Percentiles rank a stretch among this genome's conserved stretches.
Conservation (phyloP, 768 basidiomycete genomes). For the Tricholoma matsutake region DNA sequence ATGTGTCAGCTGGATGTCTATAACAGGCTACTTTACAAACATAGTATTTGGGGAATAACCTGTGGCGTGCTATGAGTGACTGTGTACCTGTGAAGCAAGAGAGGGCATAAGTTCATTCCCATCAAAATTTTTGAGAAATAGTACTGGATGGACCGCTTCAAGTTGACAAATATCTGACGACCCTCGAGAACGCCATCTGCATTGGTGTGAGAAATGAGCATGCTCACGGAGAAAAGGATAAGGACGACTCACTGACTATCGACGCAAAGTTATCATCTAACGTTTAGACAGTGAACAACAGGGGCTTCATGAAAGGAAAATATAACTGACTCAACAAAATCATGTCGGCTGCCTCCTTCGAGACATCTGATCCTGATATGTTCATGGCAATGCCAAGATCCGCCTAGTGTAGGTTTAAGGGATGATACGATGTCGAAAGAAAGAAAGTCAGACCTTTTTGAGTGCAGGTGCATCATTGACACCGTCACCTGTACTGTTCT, state of each 20-base stretch:
- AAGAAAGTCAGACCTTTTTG: constrained; percentile 42
- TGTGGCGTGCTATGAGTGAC: constrained; percentile 67
- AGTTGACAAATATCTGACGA: constrained; percentile 65
- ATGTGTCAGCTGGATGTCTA: constrained; percentile 2
- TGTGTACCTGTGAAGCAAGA: constrained; percentile 44
- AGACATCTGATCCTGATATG: constrained; percentile 70
- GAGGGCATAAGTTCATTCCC: neutral
- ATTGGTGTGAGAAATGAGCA: neutral
- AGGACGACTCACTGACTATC: constrained; percentile 53
- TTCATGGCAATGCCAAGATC: constrained; percentile 77
- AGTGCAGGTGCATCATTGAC: constrained; percentile 72
- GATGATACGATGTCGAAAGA: neutral
- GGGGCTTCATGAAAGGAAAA: neutral
- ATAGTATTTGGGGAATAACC: constrained; percentile 66
- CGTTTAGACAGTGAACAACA: neutral
- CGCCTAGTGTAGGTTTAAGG: constrained; percentile 33
- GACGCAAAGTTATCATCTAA: constrained; percentile 72
- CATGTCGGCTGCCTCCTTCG: constrained; percentile 75
- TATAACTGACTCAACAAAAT: constrained; percentile 54
- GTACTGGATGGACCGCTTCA: constrained; percentile 69
- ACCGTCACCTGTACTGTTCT: constrained; percentile 60
- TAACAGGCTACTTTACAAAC: constrained; percentile 31
- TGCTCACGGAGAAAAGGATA: neutral
- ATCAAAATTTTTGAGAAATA: constrained; percentile 7
- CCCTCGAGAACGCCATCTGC: constrained; percentile 67